Base-by-base conservation (phyloP, 2,329 filamentous ascomycete species). In the Talaromyces atroroseus region DNA sequence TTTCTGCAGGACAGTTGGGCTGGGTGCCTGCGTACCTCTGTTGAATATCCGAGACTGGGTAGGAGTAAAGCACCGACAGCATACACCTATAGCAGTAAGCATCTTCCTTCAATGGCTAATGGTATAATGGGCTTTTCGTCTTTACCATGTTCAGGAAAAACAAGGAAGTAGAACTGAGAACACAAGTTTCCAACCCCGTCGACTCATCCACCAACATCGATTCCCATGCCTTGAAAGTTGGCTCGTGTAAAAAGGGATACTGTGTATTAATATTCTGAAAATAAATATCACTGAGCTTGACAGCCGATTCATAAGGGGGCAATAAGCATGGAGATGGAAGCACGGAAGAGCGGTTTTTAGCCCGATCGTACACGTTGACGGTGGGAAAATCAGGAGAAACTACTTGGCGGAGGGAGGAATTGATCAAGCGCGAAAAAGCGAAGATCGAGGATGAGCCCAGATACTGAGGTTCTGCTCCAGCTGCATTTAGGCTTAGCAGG, bases 181-280 rank as follows among this genome's bases (percentile, higher is more conserved):
- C 2, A 49, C 20, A 40, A 40, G 18, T 40, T 24, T 24, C 34
- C 32, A 26, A 11, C 14, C 21, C 21, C 32, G 21, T n/a, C 10
- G 48, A 50, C 48, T 38, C 32, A 20, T 50, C 20, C 34, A 38
- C 10, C 5, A 50, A 20, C 48, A 50, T 50, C 18, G 48, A 49
- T 36, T 67, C 63, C 62, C 62, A 66, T 2, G n/a, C 8, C 5
- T 59, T 54, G 49, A 72, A 71, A 0, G 70, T 74, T 2, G 65
- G 65, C 18, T 65, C 59, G 56, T 74, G 72, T 2, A 74, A 60
- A 50, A 74, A 74, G 0, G 71, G 71, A 47, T 73, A 74, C 49
- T 74, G 71, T 0, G 68, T 59, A 44, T 74, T 70, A 14, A 74
- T 68, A 24, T 72, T 70, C 24, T 70, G 58, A 53, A 74, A 74